These are phyloP conservation scores for Saccharomyces uvarum DNA, from an alignment of 1,139 yeast species.

Conservation along the genomic window DNA sequence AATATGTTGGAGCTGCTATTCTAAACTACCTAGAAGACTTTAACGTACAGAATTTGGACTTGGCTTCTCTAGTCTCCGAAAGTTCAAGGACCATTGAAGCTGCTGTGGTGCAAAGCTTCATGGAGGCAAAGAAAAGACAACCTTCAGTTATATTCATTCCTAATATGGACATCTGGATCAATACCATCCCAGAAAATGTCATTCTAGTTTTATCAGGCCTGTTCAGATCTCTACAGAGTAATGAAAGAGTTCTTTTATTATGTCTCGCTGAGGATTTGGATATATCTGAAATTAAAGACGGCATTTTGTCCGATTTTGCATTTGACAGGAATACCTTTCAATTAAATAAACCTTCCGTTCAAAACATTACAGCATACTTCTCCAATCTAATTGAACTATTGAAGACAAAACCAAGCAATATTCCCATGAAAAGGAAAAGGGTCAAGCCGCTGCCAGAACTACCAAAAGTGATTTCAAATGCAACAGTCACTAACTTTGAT, in stretches of 20 bases:
- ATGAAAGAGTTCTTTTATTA: slow-evolving; percentile 68
- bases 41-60: slow-evolving; percentile 78
- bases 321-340: slow-evolving; percentile 39
- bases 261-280: slow-evolving; percentile 57
- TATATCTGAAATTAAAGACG: slow-evolving; percentile 11
- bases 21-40: slow-evolving; percentile 81
- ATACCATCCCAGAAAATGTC: slow-evolving; percentile 60
- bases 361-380: slow-evolving; percentile 51
- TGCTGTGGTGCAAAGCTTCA: slow-evolving; percentile 71
- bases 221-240: slow-evolving; percentile 59
- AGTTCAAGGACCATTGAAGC: slow-evolving; percentile 80
- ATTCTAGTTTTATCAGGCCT: slow-evolving; percentile 65
- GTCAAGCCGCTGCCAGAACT: slow-evolving; percentile 36
- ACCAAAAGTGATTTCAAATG: slow-evolving; percentile 35
- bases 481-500: slow-evolving; percentile 13
- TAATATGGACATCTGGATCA: slow-evolving; percentile 70
- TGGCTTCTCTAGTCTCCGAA: slow-evolving; percentile 73
- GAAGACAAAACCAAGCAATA: slow-evolving; percentile 54
- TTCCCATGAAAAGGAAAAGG: slow-evolving; percentile 36
- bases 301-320: slow-evolving; percentile 21
- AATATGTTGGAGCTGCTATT: slow-evolving; percentile 75
- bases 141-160: slow-evolving; percentile 86
- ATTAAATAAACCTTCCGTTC: slow-evolving; percentile 39
- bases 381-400: slow-evolving; percentile 45
- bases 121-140: slow-evolving; percentile 84